Base-by-base conservation (phyloP, 176 grass and related monocot genomes). In the Olyra latifolia region DNA sequence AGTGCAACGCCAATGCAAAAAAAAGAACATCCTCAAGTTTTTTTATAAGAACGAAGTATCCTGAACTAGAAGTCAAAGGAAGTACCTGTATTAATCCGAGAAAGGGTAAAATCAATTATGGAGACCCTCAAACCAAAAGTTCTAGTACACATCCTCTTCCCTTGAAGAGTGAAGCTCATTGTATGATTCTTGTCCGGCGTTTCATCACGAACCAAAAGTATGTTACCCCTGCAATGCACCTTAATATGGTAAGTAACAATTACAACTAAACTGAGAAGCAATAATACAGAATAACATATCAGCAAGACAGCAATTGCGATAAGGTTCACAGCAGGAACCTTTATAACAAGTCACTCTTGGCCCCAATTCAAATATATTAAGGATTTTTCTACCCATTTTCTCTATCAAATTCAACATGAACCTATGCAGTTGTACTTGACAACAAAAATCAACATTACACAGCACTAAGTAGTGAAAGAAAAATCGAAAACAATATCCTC, bases 61-160 rank as follows among this genome's bases (percentile, higher is more conserved):
- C 62, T 28, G 13, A 85, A 50, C 29, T 17, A 41, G 53, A 86
- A 35, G 7, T 20, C 5, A 74, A 70, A 72, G 62, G 28, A 45
- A 58, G 17, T 22, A 95, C 96, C 92, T 67, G 92, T 89, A 83
- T 91, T 98, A 46, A 98, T 98, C 71, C 92, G 81, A 76, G 96
- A 98, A 82, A 98, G 96, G 8, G 92, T 98, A 45, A 98, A 98
- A 71, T 98, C 96, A 75, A 98, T 93, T 83, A 98, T 95, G 19
- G 90, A 88, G 64, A 93, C 35, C 15, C 62, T 83, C 60, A 98
- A 63, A 38, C 96, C 96, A 86, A 91, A 98, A 29, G 82, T 89
- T 74, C 50, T 80, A 64, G 78, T 82, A 61, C 39, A 63, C 82
- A 83, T 87, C 72, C 45, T 95, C 45, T 89, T 85, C 76, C 90